Base-by-base conservation (phyloP, 1,284 basidiomycete species). In the Puccinia triticina region DNA sequence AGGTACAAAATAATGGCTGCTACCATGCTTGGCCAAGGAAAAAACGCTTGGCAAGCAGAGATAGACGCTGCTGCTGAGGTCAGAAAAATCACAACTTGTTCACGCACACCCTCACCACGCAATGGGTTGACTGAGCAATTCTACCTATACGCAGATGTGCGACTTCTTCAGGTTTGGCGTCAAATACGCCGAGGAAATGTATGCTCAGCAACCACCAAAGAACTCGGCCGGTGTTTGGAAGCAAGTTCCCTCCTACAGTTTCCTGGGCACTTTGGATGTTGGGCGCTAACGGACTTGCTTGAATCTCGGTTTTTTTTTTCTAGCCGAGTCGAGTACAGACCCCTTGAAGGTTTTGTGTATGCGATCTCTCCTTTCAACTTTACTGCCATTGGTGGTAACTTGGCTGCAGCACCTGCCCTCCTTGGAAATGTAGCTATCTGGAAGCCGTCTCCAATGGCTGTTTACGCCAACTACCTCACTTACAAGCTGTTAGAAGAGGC, bases 11-110 rank as follows among this genome's bases (percentile, higher is more conserved):
- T 99, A 77, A 91, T 98, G 89, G 97, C 97, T 46, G 95, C 96
- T 46, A 98, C 96, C 71, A 98, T 99, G 89, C 90, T 99, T 67
- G 96, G 96, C 21, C 96, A 99, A 89, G 96, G 97, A 77, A 99
- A 99, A 91, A 99, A 98, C 87, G 92, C 91, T 16, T 99, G 96
- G 96, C 96, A 99, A 89, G 97, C 96, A 32, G 96, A 99, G 90
- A 99, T 99, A 84, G 96, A 99, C 88, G 94, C 97, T 77, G 96
- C 95, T 40, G 96, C 97, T 23, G 96, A 98, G 91, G 93, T 94
- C 72, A 34, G n/a, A 73, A 48, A 61, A 73, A 29, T 40, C 12
- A 0, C 18, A n/a, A n/a, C n/a, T n/a, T n/a, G n/a, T 55, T 4
- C 50, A 14, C n/a, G 18, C 53, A 40, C 32, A 5, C n/a, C 11